A percentile compares a stretch with the other conserved stretches of the same genome.
Conservation (phyloP, 768 basidiomycete species). For the Sistotremastrum niveocremeum region DNA sequence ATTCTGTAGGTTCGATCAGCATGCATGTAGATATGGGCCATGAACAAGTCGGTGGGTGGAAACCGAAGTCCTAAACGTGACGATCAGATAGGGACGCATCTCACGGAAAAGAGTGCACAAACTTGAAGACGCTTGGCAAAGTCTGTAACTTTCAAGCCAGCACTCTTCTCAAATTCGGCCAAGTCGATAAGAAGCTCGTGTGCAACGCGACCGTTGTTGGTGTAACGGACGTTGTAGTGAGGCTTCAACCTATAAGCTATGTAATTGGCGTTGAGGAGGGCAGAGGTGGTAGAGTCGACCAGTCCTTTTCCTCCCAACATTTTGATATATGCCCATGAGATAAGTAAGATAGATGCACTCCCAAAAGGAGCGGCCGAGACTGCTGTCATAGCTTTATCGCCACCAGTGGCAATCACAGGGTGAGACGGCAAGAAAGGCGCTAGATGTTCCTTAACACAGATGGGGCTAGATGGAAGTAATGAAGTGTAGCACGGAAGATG, state of each 20-base stretch:
- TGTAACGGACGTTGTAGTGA: slow-evolving; percentile 79
- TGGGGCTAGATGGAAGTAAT: slow-evolving; percentile 39
- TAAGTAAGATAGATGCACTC: slow-evolving; percentile 86
- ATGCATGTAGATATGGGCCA: slow-evolving; percentile 98
- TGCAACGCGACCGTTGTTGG: slow-evolving; percentile 89
- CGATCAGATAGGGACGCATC: not conserved
- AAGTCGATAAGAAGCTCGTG: slow-evolving; percentile 94
- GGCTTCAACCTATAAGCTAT: slow-evolving; percentile 80
- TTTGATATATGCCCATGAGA: slow-evolving; percentile 99
- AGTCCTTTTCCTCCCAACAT: slow-evolving; percentile 97
- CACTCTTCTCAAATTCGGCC: slow-evolving; percentile 84
- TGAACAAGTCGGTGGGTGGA: slow-evolving; percentile 95
- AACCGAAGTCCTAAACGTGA: slow-evolving; percentile 62
- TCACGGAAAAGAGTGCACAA: slow-evolving; percentile 9
- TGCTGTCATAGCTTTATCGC: slow-evolving; percentile 65
- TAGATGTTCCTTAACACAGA: slow-evolving; percentile 88
- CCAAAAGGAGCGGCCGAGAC: slow-evolving; percentile 90
- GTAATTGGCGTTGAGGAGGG: slow-evolving; percentile 93
- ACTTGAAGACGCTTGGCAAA: slow-evolving; percentile 94
- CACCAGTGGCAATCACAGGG: slow-evolving; percentile 54
- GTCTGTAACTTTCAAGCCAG: slow-evolving; percentile 86
- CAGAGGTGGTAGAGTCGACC: slow-evolving; percentile 69
- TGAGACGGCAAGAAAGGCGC: slow-evolving; percentile 91
- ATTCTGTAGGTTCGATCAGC: slow-evolving; percentile 97
- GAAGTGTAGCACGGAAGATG: not conserved